phyloP scores from a whole-genome alignment of 108 stramenopile species.

The Cyclotella choctawhatcheeana region DNA sequence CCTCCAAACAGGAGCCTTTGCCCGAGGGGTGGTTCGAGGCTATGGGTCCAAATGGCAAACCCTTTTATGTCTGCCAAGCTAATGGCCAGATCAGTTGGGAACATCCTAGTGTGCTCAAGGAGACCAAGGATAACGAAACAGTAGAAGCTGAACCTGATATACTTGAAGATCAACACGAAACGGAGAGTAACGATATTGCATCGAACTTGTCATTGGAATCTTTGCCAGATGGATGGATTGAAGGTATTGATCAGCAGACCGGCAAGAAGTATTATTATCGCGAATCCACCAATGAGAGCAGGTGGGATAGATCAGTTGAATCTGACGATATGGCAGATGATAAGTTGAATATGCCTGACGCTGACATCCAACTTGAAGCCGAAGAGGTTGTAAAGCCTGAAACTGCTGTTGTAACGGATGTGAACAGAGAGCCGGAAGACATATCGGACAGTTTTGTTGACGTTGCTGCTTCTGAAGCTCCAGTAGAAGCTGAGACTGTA shows the following conservation, averaged over 20 bases:
- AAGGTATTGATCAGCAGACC: constrained; percentile 46
- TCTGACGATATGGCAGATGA: not conserved
- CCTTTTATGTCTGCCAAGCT: constrained; percentile 55
- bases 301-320: constrained; percentile 14
- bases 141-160: not conserved
- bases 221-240: constrained; percentile 52
- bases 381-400: no score
- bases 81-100: constrained; percentile 57
- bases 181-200: no score
- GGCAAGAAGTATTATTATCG: constrained; percentile 66
- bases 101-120: constrained; percentile 26
- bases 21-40: constrained; percentile 69
- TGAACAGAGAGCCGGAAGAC: not conserved
- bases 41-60: constrained; percentile 38
- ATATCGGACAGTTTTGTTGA: not conserved
- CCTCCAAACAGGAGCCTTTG: constrained; percentile 8
- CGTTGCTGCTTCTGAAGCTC: not conserved
- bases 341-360: not conserved
- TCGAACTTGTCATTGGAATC: not conserved
- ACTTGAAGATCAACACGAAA: no score
- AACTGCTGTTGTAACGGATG: not conserved
- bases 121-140: not conserved
- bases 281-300: constrained; percentile 40
- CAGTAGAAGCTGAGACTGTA: not conserved
- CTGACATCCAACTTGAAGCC: no score